Percentiles rank a stretch among this genome's conserved stretches.
Evolutionary conservation across 768 basidiomycete species (phyloP).

Genomic region (Lentinula detonsa): DNA sequence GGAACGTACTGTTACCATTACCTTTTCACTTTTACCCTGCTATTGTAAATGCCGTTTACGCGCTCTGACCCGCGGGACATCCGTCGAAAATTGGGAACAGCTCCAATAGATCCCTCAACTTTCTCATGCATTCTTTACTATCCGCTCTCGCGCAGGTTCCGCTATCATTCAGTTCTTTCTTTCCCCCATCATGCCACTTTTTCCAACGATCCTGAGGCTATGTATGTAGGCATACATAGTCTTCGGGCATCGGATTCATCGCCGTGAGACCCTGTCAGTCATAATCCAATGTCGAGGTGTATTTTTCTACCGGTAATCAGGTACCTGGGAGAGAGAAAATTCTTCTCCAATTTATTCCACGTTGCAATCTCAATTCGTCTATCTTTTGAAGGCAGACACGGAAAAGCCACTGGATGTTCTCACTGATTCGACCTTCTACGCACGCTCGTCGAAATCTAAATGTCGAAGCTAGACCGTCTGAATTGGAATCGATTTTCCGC

Average conservation of each 20-base stretch:
- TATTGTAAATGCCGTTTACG: too few relatives aligned
- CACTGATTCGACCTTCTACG: not conserved
- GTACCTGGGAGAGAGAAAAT: not conserved
- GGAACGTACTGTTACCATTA: too few relatives aligned
- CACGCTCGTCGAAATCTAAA: not conserved
- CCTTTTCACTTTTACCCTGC: too few relatives aligned
- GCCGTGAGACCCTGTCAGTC: not conserved
- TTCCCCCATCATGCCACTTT: too few relatives aligned
- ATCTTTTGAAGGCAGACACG: not conserved
- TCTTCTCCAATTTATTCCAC: not conserved
- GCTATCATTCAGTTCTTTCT: too few relatives aligned
- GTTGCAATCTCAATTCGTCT: not conserved
- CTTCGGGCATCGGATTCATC: not conserved
- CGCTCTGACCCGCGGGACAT: too few relatives aligned
- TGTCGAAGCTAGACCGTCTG: not conserved
- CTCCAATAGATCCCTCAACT: too few relatives aligned
- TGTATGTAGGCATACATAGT: not conserved
- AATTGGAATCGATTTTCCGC: not conserved
- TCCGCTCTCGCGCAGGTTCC: too few relatives aligned
- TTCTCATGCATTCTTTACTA: too few relatives aligned
- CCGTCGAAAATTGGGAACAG: too few relatives aligned
- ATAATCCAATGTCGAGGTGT: not conserved
- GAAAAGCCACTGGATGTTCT: not conserved
- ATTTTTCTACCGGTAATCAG: not conserved
- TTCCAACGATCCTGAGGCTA: not conserved